Evolutionary conservation across 495 filamentous ascomycete genomes (phyloP).

Genomic region (Achaetomiella virescens): DNA sequence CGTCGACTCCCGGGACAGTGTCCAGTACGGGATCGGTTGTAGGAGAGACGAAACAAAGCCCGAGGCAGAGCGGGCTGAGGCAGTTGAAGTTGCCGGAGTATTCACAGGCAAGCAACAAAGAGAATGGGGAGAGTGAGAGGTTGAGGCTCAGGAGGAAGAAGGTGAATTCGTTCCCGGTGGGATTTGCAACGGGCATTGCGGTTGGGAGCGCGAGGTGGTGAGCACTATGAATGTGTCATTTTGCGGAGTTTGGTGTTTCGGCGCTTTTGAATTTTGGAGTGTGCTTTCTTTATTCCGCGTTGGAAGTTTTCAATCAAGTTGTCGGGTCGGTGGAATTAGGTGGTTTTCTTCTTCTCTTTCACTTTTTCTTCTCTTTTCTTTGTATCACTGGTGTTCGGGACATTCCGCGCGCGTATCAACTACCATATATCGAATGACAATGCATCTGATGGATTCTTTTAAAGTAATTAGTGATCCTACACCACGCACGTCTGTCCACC

Average conservation of each 20-base stretch:
- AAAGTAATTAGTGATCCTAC: no score
- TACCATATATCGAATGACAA: no score
- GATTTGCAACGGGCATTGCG: not conserved
- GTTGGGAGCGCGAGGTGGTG: not conserved
- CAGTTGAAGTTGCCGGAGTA: conserved; percentile 1
- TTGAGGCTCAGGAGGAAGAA: conserved; percentile 1
- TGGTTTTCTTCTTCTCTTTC: no score
- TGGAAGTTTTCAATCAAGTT: no score
- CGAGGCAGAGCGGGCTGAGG: not conserved
- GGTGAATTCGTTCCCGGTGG: not conserved
- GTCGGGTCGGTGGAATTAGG: no score
- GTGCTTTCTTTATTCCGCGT: no score
- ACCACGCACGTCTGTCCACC: no score
- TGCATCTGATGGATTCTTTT: no score
- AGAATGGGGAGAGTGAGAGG: not conserved
- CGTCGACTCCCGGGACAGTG: not conserved
- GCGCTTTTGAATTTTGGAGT: no score
- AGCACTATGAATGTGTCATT: not conserved
- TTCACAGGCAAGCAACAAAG: not conserved
- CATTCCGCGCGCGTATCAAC: no score
- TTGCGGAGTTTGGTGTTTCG: not conserved
- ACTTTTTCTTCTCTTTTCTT: no score
- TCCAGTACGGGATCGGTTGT: not conserved
- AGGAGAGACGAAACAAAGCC: not conserved
- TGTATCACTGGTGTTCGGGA: no score